These are phyloP conservation scores for Psilocybe sp. DNA, from an alignment of 768 basidiomycete genomes.

Conservation along the genomic window DNA sequence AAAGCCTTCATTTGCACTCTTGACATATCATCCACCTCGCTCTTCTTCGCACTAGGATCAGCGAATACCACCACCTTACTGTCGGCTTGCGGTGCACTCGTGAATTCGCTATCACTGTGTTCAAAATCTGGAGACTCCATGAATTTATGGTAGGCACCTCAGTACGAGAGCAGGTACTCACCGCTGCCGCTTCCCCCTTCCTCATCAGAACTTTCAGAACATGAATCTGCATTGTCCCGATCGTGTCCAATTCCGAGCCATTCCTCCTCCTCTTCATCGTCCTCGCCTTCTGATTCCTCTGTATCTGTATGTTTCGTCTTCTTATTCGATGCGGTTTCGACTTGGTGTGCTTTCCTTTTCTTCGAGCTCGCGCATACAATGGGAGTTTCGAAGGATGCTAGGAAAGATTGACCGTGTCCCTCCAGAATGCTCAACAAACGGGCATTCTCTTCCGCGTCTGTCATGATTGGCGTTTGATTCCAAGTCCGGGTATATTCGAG, in stretches of 20 bases:
- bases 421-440: slow-evolving; percentile 39
- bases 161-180: not conserved
- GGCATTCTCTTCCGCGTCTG: slow-evolving; percentile 24
- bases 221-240: slow-evolving; percentile 6
- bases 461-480: slow-evolving; percentile 14
- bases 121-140: slow-evolving; percentile 27
- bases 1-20: slow-evolving; percentile 62
- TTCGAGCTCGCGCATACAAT: slow-evolving; percentile 11
- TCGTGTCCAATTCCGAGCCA: slow-evolving; percentile 33
- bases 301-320: slow-evolving; percentile 23
- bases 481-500: too few species aligned
- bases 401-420: slow-evolving; percentile 45
- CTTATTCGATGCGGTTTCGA: not conserved
- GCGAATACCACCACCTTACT: slow-evolving; percentile 57
- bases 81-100: slow-evolving; percentile 24
- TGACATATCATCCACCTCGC: slow-evolving; percentile 13
- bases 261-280: slow-evolving; percentile 31
- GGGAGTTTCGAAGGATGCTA: slow-evolving; percentile 34
- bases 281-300: slow-evolving; percentile 11
- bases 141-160: not conserved
- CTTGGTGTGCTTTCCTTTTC: slow-evolving; percentile 13
- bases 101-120: slow-evolving; percentile 45
- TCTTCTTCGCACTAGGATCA: slow-evolving; percentile 18
- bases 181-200: slow-evolving; percentile 8
- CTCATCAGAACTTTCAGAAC: slow-evolving; percentile 11